Evolutionary conservation across 805 yeast species (phyloP).

Genomic region (Wickerhamiella siamensis): DNA sequence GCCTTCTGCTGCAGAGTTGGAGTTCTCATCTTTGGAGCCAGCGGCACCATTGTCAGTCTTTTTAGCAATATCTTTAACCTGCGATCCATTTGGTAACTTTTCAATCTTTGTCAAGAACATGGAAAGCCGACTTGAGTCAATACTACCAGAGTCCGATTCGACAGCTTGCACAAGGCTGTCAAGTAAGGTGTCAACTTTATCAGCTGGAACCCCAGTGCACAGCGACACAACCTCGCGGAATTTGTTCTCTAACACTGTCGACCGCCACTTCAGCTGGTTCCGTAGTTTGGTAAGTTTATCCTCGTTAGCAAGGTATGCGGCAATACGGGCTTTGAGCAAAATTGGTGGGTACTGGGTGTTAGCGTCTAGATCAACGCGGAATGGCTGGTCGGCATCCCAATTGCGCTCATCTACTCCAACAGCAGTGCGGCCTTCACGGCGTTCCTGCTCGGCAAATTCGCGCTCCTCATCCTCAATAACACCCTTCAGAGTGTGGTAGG

Average conservation of each 20-base stretch:
- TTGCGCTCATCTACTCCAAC: constrained; percentile 17
- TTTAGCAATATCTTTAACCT: neutral
- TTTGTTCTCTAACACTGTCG: constrained; percentile 50
- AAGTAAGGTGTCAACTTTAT: constrained; percentile 63
- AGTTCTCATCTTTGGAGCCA: neutral
- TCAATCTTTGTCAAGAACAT: constrained; percentile 41
- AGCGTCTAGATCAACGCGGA: constrained; percentile 32
- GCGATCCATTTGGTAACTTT: constrained; percentile 4
- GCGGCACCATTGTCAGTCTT: too few species aligned
- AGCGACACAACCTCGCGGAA: constrained; percentile 78
- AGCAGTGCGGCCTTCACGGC: constrained; percentile 23
- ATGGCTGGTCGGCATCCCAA: constrained; percentile 68
- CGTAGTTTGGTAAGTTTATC: constrained; percentile 39
- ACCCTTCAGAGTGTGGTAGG: constrained; percentile 33
- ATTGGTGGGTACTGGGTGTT: constrained; percentile 14
- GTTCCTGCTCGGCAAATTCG: constrained; percentile 29
- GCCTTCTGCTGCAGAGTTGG: neutral
- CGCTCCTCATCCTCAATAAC: constrained; percentile 52
- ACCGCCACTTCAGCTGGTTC: constrained; percentile 36
- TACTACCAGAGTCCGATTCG: constrained; percentile 66
- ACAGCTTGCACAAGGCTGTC: constrained; percentile 84
- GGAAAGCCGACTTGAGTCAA: constrained; percentile 41
- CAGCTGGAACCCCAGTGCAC: constrained; percentile 77
- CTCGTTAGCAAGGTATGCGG: constrained; percentile 66
- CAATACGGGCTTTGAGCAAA: constrained; percentile 50